Evolutionary conservation across 257 asterid genomes (phyloP), one percentile per base, ranked within the genome.

Genomic region (Solanum sejunctum): DNA sequence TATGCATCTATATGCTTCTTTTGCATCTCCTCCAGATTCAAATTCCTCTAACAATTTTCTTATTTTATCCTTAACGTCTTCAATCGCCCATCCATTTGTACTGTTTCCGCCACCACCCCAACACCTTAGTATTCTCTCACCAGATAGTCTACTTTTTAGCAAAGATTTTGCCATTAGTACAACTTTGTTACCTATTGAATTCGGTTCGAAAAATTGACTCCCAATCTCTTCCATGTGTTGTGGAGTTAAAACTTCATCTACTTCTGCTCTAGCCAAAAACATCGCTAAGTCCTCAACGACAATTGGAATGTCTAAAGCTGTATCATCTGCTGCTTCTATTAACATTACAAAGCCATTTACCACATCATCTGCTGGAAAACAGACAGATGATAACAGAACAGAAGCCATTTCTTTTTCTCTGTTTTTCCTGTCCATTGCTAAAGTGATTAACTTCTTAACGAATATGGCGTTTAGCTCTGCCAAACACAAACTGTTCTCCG

Each of bases 361-460:
- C 60, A 95, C 94, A 83, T 95, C 97, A 10, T 94, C 98, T 16
- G 98, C 93, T 20, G 98, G 98, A 7, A 96, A 92, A 83, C 97
- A 89, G 78, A 93, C 57, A 18, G 98, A 95, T 41, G 98, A 93
- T 56, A 95, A 85, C 85, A 96, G 78, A 26, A 95, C 90, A 12
- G 98, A 95, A 56, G 99, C 99, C 99, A 95, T 96, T 86, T 96
- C 98, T 73, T 95, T 96, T 89, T 93, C 98, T n/a, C 98, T 80
- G 12, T 93, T 96, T 84, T 93, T 96, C 83, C 97, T 90, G 52
- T 96, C 99, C 99, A 96, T 96, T 45, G 99, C 98, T 36, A 95
- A 87, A 26, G 95, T 92, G 51, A 96, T 90, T 85, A 93, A 84
- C 84, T 90, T 96, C 94, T 96, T 96, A 84, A 96, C 92, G 39